Evolutionary conservation across 2,329 filamentous ascomycete genomes (phyloP).

Genomic region (Coleophoma eucalyptorum): DNA sequence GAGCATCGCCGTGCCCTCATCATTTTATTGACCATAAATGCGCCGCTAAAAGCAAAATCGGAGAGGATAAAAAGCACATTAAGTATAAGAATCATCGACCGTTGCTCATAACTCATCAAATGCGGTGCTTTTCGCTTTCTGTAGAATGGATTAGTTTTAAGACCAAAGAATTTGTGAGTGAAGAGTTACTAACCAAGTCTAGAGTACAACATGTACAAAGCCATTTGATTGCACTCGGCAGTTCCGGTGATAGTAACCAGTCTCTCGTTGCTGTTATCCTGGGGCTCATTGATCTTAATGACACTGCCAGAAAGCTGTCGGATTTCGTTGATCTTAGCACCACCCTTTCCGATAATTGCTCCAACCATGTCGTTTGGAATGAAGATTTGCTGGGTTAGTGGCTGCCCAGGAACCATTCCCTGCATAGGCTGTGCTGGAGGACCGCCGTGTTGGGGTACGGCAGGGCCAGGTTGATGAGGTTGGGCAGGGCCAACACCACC

Average conservation of each 20-base stretch:
- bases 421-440: conserved; percentile 74
- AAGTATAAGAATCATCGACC: background rate
- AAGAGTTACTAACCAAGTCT: conserved; percentile 68
- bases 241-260: conserved; percentile 97
- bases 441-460: conserved; percentile 60
- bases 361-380: conserved; percentile 99
- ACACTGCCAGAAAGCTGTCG: conserved; percentile 94
- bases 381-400: conserved; percentile 96
- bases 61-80: background rate
- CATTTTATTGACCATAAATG: conserved; percentile 1
- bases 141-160: conserved; percentile 13
- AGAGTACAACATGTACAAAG: conserved; percentile 98
- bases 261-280: conserved; percentile 98
- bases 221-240: conserved; percentile 98
- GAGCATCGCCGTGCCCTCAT: background rate
- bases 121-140: conserved; percentile 77
- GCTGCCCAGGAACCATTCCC: conserved; percentile 71
- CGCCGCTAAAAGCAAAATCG: conserved; percentile 1
- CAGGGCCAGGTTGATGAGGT: conserved; percentile 61
- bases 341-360: conserved; percentile 97
- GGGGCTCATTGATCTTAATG: conserved; percentile 99
- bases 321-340: conserved; percentile 99
- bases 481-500: conserved; percentile 77
- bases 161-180: background rate
- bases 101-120: conserved; percentile 35